These are phyloP conservation scores for Endothia cerciana DNA, from an alignment of 2,329 filamentous ascomycete species.

Conservation along the genomic window DNA sequence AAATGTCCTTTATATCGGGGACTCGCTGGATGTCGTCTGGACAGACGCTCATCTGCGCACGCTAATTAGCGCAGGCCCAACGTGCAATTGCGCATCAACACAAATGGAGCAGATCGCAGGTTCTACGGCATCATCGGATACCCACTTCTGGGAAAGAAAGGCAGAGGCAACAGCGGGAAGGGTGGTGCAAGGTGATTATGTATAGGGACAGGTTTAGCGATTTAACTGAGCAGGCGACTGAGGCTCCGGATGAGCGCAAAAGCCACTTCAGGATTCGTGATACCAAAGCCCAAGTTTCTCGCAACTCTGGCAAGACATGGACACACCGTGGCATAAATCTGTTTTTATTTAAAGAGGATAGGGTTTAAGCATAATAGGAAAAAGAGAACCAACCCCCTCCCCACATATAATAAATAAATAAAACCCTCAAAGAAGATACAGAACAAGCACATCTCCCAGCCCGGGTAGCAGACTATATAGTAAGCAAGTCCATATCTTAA, in stretches of 20 bases:
- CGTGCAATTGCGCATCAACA: background rate
- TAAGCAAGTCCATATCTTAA: no score
- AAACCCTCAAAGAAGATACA: no score
- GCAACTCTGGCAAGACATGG: no score
- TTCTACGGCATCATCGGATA: no score
- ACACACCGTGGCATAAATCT: background rate
- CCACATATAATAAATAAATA: no score
- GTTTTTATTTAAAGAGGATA: no score
- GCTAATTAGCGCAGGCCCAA: background rate
- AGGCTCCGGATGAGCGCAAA: background rate
- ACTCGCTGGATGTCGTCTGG: no score
- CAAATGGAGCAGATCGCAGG: background rate
- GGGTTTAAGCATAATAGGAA: background rate
- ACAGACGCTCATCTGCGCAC: background rate
- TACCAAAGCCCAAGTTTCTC: background rate
- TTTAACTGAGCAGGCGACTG: background rate
- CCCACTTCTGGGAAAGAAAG: background rate
- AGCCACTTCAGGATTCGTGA: background rate
- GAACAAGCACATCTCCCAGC: background rate
- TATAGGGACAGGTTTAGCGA: background rate
- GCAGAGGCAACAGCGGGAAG: background rate
- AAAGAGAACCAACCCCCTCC: no score
- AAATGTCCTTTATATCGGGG: background rate
- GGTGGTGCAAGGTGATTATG: background rate
- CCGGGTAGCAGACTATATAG: background rate